Evolutionary conservation across 345 rosid species (phyloP).

Genomic region (Pistacia vera): DNA sequence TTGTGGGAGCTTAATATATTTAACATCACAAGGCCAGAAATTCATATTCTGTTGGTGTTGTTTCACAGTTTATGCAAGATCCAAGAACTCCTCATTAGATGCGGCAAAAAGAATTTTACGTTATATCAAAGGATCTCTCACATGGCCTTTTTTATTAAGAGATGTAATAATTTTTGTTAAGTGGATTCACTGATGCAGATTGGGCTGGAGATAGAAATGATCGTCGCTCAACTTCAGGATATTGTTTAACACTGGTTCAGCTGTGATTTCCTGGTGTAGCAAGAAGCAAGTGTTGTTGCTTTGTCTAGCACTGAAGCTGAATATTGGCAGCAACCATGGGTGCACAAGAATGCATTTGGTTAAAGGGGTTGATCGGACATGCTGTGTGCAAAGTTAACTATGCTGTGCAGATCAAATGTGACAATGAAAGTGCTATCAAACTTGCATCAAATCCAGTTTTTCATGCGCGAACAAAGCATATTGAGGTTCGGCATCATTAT

Average conservation of each 20-base stretch:
- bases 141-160: neutral
- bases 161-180: neutral
- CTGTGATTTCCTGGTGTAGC: neutral
- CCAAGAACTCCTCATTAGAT: neutral
- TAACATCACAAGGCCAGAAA: neutral
- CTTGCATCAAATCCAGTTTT: neutral
- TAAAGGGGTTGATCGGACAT: constrained; percentile 14
- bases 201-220: neutral
- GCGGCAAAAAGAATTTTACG: neutral
- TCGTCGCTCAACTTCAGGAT: neutral
- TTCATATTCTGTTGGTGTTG: neutral
- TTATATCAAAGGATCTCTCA: neutral
- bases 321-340: constrained; percentile 2
- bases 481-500: neutral
- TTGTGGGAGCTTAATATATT: constrained; percentile 3
- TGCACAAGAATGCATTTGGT: constrained; percentile 13
- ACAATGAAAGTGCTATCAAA: constrained; percentile 4
- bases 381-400: neutral
- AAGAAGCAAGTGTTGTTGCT: constrained; percentile 12
- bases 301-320: neutral
- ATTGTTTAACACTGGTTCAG: neutral
- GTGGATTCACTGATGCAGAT: constrained; percentile 2
- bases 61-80: constrained; percentile 18
- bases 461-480: neutral
- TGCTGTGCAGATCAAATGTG: neutral